Conservation (phyloP, 495 filamentous ascomycete species). For the Penicillium paradoxum region DNA sequence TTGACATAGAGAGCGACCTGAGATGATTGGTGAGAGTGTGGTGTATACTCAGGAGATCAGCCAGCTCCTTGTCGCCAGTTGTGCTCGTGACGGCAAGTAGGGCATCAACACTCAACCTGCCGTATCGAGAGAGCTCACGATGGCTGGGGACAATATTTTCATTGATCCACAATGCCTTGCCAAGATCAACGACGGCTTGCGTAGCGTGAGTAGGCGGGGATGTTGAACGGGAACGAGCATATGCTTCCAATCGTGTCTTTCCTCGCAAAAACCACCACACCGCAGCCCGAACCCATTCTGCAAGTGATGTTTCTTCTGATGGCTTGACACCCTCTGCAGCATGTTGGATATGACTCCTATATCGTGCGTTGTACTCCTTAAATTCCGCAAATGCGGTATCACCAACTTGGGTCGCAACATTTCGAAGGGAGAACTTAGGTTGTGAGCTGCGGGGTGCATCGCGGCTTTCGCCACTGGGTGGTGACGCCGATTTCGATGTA, state of each 20-base stretch:
- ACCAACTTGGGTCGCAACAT: constrained; percentile 40
- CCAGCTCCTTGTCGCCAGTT: constrained; percentile 44
- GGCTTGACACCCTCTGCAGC: constrained; percentile 68
- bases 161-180: constrained; percentile 78
- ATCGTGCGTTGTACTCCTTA: constrained; percentile 56
- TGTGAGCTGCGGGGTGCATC: constrained; percentile 26
- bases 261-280: constrained; percentile 88
- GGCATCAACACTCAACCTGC: constrained; percentile 41
- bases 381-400: constrained; percentile 68
- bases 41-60: constrained; percentile 48
- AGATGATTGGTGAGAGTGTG: constrained; percentile 57
- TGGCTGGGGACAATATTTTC: constrained; percentile 55
- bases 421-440: constrained; percentile 37
- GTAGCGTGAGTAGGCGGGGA: constrained; percentile 29
- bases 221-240: constrained; percentile 57
- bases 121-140: constrained; percentile 48
- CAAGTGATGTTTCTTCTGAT: constrained; percentile 49
- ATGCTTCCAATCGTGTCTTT: constrained; percentile 63
- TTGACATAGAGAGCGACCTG: constrained; percentile 69
- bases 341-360: constrained; percentile 62
- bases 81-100: constrained; percentile 39
- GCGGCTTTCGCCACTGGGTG: constrained; percentile 21
- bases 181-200: constrained; percentile 73
- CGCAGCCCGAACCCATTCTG: constrained; percentile 64
- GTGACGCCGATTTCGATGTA: constrained; percentile 3